Conservation (phyloP, 2,329 filamentous ascomycete genomes). For the Tolypocladium nubicola region DNA sequence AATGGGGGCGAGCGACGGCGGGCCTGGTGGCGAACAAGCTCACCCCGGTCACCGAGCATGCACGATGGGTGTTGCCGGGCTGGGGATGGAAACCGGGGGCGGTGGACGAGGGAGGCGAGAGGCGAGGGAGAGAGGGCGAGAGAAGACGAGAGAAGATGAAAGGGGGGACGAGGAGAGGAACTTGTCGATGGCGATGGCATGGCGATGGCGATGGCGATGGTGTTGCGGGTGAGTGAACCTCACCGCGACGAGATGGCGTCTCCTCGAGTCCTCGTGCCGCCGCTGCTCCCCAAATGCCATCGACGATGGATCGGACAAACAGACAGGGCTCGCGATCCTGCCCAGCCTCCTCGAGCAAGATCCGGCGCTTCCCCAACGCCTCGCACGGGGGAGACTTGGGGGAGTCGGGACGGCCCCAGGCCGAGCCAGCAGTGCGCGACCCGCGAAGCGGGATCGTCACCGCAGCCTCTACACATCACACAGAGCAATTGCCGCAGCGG, state of each 20-base stretch:
- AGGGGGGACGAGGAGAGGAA: background rate
- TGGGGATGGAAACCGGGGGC: background rate
- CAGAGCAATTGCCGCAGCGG: background rate
- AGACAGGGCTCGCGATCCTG: background rate
- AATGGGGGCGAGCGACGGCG: background rate
- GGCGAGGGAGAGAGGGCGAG: too few species aligned
- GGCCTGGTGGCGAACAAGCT: background rate
- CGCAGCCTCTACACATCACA: background rate
- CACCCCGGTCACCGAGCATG: background rate
- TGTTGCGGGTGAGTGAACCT: background rate
- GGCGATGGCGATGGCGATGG: background rate
- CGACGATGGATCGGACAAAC: background rate
- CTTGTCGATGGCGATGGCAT: background rate
- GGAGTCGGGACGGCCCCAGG: background rate
- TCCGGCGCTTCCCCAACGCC: background rate
- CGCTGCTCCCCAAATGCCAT: background rate
- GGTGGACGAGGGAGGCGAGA: background rate
- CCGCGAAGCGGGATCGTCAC: background rate
- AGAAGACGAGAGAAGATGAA: too few species aligned
- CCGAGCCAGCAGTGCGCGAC: background rate
- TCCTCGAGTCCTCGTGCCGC: background rate
- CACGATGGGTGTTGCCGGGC: background rate
- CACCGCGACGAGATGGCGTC: background rate
- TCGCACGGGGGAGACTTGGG: background rate
- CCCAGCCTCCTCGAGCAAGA: background rate